Conservation (phyloP, 768 basidiomycete species). For the Sporobolomyces roseus region DNA sequence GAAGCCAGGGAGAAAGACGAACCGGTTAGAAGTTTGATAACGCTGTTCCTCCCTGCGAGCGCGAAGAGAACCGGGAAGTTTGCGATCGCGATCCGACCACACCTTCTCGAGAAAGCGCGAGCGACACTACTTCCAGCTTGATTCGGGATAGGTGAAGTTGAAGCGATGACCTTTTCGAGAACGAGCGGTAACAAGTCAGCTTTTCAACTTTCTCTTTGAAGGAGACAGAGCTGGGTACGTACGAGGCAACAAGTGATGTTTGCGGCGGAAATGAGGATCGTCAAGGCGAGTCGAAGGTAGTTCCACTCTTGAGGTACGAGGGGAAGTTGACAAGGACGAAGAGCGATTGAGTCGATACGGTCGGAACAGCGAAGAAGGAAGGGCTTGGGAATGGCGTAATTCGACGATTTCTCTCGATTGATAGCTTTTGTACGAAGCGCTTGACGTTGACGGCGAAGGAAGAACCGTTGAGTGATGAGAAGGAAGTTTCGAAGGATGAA, state of each 20-base stretch:
- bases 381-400: not conserved
- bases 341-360: slow-evolving; percentile 5
- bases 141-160: not conserved
- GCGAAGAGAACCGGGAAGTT: slow-evolving; percentile 27
- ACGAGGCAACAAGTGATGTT: slow-evolving; percentile 25
- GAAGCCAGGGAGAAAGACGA: too few relatives aligned
- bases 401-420: not conserved
- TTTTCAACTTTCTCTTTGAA: too few relatives aligned
- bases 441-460: slow-evolving; percentile 5
- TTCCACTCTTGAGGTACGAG: slow-evolving; percentile 17
- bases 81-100: slow-evolving; percentile 30
- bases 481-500: slow-evolving; percentile 30
- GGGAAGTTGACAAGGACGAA: not conserved
- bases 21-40: slow-evolving; percentile 25
- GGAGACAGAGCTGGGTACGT: too few relatives aligned
- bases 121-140: slow-evolving; percentile 5
- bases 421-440: not conserved
- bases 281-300: slow-evolving; percentile 6
- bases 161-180: not conserved
- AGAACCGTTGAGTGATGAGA: not conserved
- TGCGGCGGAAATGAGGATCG: slow-evolving; percentile 2
- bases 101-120: slow-evolving; percentile 23
- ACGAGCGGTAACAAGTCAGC: too few relatives aligned
- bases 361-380: slow-evolving; percentile 2
- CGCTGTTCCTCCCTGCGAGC: slow-evolving; percentile 32